Conservation (phyloP, 2,329 filamentous ascomycete genomes). For the Penicillium freii region DNA sequence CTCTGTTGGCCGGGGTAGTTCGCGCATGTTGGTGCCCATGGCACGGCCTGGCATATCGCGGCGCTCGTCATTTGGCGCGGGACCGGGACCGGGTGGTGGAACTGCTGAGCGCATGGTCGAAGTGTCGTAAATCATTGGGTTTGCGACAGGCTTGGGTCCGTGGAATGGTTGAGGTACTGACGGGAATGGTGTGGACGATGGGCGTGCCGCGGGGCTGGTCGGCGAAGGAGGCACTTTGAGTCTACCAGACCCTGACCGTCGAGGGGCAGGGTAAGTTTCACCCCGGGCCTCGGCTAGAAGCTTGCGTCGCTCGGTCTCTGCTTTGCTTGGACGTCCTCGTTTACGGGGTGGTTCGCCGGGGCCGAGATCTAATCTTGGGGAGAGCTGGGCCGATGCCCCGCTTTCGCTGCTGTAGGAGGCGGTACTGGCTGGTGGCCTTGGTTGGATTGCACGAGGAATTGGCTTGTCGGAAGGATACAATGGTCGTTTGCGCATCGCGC, state of each 20-base stretch:
- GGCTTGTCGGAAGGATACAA: constrained; percentile 33
- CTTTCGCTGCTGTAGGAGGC: constrained; percentile 37
- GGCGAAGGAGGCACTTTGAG: constrained; percentile 31
- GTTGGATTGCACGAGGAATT: constrained; percentile 41
- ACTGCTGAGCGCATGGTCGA: constrained; percentile 16
- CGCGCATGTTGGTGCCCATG: constrained; percentile 24
- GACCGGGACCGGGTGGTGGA: constrained; percentile 8
- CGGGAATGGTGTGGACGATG: constrained; percentile 22
- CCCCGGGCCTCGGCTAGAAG: constrained; percentile 40
- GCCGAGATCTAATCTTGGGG: constrained; percentile 32
- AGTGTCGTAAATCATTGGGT: constrained; percentile 20
- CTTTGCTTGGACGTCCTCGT: constrained; percentile 46
- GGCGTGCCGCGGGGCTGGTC: constrained; percentile 31
- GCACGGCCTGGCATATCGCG: constrained; percentile 24
- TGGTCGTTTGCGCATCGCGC: constrained; percentile 32
- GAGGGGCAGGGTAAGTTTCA: constrained; percentile 39
- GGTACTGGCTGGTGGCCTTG: constrained; percentile 36
- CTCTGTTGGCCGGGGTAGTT: constrained; percentile 29
- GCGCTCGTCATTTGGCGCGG: constrained; percentile 3
- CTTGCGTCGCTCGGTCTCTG: constrained; percentile 41
- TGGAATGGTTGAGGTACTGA: constrained; percentile 2
- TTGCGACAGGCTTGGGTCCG: constrained; percentile 3
- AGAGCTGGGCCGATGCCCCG: constrained; percentile 34
- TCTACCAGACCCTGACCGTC: constrained; percentile 27
- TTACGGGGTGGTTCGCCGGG: constrained; percentile 40